Conservation (phyloP, 768 basidiomycete species). For the Psilocybe cubensis region DNA sequence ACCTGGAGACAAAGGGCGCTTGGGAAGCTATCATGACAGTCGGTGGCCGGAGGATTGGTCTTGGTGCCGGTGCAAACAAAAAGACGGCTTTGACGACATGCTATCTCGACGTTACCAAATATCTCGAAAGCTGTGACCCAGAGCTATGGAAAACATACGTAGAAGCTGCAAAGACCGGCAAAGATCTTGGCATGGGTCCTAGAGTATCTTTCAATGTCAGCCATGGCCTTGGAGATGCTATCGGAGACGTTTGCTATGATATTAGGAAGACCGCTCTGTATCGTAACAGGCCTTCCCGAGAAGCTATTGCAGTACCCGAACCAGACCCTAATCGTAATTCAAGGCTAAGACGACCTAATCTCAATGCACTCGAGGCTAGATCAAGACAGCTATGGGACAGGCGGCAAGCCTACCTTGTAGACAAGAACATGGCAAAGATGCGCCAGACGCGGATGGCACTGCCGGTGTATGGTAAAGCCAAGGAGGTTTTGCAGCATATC, state of each 20-base stretch:
- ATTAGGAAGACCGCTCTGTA: slow-evolving; percentile 68
- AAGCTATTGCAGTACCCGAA: slow-evolving; percentile 8
- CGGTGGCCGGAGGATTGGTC: slow-evolving; percentile 78
- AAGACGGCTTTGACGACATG: slow-evolving; percentile 72
- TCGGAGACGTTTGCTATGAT: slow-evolving; percentile 71
- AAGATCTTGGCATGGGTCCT: slow-evolving; percentile 73
- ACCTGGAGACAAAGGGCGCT: slow-evolving; percentile 30
- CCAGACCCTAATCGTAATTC: not conserved
- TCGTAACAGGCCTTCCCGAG: slow-evolving; percentile 55
- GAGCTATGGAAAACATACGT: slow-evolving; percentile 78
- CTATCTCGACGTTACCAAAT: slow-evolving; percentile 87
- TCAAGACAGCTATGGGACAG: slow-evolving; percentile 58
- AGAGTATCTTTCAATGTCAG: slow-evolving; percentile 70
- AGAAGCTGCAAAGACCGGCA: slow-evolving; percentile 61
- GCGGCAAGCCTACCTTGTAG: slow-evolving; percentile 58
- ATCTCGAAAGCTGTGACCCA: slow-evolving; percentile 84
- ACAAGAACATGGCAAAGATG: slow-evolving; percentile 68
- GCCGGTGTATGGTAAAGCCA: slow-evolving; percentile 74
- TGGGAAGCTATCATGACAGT: slow-evolving; percentile 85
- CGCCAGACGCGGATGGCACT: slow-evolving; percentile 67
- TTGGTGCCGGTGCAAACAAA: slow-evolving; percentile 72
- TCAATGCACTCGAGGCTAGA: slow-evolving; percentile 41
- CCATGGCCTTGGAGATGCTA: slow-evolving; percentile 63
- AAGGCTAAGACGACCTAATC: not conserved
- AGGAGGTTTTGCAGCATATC: slow-evolving; percentile 71